phyloP scores from a whole-genome alignment of 257 asterid genomes.

The Nicotiana attenuata region DNA sequence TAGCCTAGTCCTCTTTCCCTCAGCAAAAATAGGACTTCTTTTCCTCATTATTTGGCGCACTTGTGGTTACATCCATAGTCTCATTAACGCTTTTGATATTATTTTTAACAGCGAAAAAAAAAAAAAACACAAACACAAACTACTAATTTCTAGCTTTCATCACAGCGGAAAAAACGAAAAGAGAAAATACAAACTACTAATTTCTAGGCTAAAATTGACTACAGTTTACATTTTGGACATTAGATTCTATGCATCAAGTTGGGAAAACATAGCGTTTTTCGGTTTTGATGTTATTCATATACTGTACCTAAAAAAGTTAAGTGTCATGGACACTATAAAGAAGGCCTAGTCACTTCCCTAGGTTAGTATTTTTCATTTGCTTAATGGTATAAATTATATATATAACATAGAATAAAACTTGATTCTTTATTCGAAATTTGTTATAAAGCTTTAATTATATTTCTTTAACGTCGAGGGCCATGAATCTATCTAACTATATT shows the following conservation, averaged over 20 bases:
- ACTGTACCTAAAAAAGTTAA: neutral
- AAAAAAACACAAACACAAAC: too few species aligned
- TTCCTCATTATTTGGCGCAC: slow-evolving; percentile 25
- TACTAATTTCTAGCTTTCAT: too few species aligned
- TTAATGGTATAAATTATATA: neutral
- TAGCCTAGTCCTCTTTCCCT: slow-evolving; percentile 18
- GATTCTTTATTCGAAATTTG: too few species aligned
- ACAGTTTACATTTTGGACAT: neutral
- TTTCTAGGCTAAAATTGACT: neutral
- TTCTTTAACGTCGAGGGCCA: too few species aligned
- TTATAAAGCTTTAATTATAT: too few species aligned
- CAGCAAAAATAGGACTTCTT: slow-evolving; percentile 11
- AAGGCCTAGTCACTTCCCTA: neutral
- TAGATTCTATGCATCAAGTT: slow-evolving; percentile 1
- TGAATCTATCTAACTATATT: too few species aligned
- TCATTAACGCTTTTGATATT: neutral
- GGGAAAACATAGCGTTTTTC: neutral
- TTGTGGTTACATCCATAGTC: slow-evolving; percentile 22
- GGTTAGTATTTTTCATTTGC: neutral
- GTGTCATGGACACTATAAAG: neutral
- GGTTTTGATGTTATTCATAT: neutral
- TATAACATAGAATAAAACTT: too few species aligned
- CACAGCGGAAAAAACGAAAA: neutral
- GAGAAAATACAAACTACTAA: neutral
- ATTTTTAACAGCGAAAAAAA: neutral